Evolutionary conservation across 345 rosid genomes (phyloP).

Genomic region (Citrus australasica): DNA sequence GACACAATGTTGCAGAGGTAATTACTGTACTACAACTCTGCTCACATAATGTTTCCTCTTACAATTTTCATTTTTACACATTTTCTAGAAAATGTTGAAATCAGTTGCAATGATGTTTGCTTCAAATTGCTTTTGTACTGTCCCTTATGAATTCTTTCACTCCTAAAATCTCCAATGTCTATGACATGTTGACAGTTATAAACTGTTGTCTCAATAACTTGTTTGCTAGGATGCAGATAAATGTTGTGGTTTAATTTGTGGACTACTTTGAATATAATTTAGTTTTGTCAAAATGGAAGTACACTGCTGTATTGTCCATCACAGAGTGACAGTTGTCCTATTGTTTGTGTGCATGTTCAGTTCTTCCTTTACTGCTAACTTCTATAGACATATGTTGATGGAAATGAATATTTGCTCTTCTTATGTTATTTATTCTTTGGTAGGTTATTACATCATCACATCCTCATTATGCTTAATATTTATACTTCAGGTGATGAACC

Average conservation of each 20-base stretch:
- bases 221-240: not conserved
- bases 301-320: not conserved
- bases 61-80: not conserved
- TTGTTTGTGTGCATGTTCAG: not conserved
- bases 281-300: not conserved
- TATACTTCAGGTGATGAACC: conserved; percentile 79
- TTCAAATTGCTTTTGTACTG: not conserved
- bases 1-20: conserved; percentile 99
- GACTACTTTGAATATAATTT: not conserved
- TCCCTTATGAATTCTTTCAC: not conserved
- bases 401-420: not conserved
- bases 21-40: conserved; percentile 8
- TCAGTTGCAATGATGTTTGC: not conserved
- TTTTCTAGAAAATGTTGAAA: not conserved
- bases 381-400: not conserved
- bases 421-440: not conserved
- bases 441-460: not conserved
- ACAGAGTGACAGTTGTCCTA: not conserved
- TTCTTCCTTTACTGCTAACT: not conserved
- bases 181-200: not conserved
- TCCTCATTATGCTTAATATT: not conserved
- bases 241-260: not conserved
- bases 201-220: not conserved
- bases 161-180: not conserved
- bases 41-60: not conserved